Conservation (phyloP, 305 asterid species). For the Solanum hybrid region DNA sequence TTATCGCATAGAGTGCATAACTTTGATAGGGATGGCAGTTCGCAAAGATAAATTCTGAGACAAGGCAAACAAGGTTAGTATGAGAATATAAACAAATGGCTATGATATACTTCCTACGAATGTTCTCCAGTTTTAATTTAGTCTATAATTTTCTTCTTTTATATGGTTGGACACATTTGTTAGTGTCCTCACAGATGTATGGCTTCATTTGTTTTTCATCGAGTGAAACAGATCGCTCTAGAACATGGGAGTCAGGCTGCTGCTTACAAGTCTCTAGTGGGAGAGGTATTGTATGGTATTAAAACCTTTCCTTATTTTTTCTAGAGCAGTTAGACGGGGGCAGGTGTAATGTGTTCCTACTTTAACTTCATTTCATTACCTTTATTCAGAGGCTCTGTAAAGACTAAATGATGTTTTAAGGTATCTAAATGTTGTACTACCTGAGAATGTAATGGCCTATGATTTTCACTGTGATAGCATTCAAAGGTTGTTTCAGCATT, state of each 20-base stretch:
- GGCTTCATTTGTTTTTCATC: not conserved
- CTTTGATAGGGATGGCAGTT: too few species aligned
- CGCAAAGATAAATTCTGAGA: too few species aligned
- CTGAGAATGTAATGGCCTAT: not conserved
- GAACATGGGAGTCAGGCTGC: not conserved
- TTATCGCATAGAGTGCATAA: too few species aligned
- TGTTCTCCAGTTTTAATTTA: too few species aligned
- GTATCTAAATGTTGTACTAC: not conserved
- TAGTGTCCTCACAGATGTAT: not conserved
- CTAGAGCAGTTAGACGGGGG: not conserved
- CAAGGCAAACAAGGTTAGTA: too few species aligned
- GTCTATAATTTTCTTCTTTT: too few species aligned
- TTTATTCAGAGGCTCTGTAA: not conserved
- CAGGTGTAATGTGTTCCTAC: not conserved
- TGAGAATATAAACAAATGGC: too few species aligned
- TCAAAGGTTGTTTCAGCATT: not conserved
- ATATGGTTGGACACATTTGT: not conserved
- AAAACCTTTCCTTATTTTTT: not conserved
- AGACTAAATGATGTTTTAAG: too few species aligned
- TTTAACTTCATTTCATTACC: not conserved
- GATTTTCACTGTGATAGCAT: not conserved
- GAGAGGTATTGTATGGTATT: not conserved
- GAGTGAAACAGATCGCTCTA: not conserved
- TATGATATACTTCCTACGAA: too few species aligned
- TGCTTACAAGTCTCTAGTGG: not conserved